phyloP scores from a whole-genome alignment of 2,329 filamentous ascomycete species.

The Beauveria asiatica region DNA sequence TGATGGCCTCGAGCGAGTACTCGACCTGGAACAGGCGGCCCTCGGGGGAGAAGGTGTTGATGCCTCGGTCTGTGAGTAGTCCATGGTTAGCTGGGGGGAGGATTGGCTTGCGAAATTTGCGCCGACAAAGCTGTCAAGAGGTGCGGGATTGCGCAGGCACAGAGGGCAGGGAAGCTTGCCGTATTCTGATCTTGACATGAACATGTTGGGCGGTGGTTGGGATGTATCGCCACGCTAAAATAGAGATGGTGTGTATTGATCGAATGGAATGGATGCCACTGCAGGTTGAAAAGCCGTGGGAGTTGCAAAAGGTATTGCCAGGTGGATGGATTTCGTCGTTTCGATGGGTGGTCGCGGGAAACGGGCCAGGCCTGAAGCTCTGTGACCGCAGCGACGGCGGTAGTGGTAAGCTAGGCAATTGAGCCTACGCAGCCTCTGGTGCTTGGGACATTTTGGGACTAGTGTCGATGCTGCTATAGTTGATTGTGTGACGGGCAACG shows the following conservation, averaged over 20 bases:
- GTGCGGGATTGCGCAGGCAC: not conserved
- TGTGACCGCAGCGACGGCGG: not conserved
- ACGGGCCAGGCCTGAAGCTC: conserved; percentile 6
- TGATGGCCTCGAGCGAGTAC: conserved; percentile 99
- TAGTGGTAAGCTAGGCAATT: conserved; percentile 10
- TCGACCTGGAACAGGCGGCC: conserved; percentile 99
- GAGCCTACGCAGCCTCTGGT: conserved; percentile 10
- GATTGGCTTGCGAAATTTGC: too few relatives aligned
- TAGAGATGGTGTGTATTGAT: not conserved
- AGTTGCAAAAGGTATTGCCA: not conserved
- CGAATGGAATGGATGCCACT: not conserved
- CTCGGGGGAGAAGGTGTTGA: conserved; percentile 99
- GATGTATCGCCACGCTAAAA: not conserved
- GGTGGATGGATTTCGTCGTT: not conserved
- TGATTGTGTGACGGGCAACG: not conserved
- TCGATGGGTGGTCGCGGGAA: not conserved
- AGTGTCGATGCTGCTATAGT: not conserved
- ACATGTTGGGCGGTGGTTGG: conserved; percentile 60
- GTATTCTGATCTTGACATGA: conserved; percentile 99
- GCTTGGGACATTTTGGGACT: not conserved
- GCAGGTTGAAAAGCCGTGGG: not conserved
- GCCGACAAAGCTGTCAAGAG: not conserved
- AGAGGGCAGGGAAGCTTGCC: conserved; percentile 50
- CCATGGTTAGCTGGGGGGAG: conserved; percentile 18
- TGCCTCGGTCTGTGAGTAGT: conserved; percentile 71